Base-by-base conservation (phyloP, 768 basidiomycete species). In the Mycena epipterygia region DNA sequence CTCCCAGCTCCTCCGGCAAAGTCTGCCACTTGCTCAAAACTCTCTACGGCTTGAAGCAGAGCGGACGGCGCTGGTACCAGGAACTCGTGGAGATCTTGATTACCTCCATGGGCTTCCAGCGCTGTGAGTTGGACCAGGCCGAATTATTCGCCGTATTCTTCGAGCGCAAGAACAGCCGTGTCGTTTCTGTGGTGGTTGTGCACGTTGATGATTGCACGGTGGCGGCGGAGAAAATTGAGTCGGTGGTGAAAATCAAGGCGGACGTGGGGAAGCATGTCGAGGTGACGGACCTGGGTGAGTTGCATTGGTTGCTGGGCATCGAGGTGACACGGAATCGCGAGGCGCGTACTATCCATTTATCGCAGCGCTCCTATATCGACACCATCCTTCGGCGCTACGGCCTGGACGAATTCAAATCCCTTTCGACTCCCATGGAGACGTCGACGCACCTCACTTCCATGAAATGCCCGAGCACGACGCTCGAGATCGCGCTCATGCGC, bases 281-380 rank as follows among this genome's bases (percentile, higher is more conserved):
- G 29, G 23, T 64, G 51, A 55, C 51, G 7, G 62, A 64, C 39
- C 35, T 64, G 5, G 63, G 63, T 17, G 27, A 37, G 2, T 39
- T 37, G 35, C 35, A 37, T 17, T 76, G 71, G 72, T 32, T 78
- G 52, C 46, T 70, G 32, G 65, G 65, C 17, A 67, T 67, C 17
- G 65, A 68, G 39, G 70, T 67, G 13, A 61, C 42, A 29, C 33
- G 66, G 21, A 51, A 39, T 27, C 42, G 68, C 29, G 70, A 19
- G 9, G 39, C 27, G 25, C 62, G 72, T 23, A 78, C 74, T 19
- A 27, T 81, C 23, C 49, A 68, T 16, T 59, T 80, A 25, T 76
- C 72, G 30, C 79, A 83, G 56, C 39, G 52, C 6, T 44, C 66
- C n/a, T 78, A 75, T 63, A 75, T 80, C 60, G 63, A 75, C 61